Evolutionary conservation across 768 basidiomycete species (phyloP).

Genomic region (Termitomyces sp.): DNA sequence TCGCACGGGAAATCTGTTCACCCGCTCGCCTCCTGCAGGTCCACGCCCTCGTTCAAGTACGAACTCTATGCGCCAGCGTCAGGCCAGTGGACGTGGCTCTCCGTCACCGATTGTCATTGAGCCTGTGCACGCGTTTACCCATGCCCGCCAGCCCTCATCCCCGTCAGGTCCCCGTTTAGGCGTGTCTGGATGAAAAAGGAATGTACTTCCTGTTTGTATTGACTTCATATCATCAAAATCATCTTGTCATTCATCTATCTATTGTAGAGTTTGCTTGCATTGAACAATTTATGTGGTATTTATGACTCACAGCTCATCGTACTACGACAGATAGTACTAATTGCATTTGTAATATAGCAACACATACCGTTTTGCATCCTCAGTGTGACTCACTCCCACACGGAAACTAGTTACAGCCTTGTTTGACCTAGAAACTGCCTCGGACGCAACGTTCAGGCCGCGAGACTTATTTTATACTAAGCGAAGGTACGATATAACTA

Average conservation of each 20-base stretch:
- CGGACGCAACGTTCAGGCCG: neutral
- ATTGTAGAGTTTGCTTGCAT: neutral
- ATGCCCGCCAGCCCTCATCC: neutral
- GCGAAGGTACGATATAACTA: neutral
- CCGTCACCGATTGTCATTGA: slow-evolving; percentile 8
- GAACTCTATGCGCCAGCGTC: neutral
- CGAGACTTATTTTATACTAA: neutral
- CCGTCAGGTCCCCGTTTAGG: neutral
- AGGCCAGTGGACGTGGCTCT: neutral
- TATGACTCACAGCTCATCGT: neutral
- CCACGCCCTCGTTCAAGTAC: slow-evolving; percentile 14
- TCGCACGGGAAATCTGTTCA: slow-evolving; percentile 4
- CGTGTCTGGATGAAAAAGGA: neutral
- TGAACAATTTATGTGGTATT: neutral
- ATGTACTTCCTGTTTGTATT: neutral
- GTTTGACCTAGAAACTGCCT: neutral
- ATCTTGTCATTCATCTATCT: neutral
- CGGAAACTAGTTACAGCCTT: neutral
- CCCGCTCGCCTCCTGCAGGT: slow-evolving; percentile 12
- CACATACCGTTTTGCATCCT: neutral
- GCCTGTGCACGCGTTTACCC: slow-evolving; percentile 2
- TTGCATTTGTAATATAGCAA: neutral
- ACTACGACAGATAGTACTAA: neutral
- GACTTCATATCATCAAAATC: neutral
- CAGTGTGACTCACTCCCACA: neutral